Base-by-base conservation (phyloP, 1,284 basidiomycete genomes). In the Boletus coffeatus region DNA sequence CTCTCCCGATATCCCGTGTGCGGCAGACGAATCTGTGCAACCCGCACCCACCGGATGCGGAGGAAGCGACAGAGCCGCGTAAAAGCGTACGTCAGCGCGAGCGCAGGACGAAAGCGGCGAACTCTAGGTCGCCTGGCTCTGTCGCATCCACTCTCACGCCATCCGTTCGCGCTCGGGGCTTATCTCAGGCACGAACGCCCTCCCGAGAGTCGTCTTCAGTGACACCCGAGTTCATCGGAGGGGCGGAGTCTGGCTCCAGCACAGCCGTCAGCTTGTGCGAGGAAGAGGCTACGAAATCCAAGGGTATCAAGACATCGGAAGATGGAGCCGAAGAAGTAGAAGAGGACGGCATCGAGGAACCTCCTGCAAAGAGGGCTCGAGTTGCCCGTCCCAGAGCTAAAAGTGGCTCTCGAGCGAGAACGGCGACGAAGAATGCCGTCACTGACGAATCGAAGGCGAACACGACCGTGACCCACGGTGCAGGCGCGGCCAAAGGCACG, bases 201-300 rank as follows among this genome's bases (percentile, higher is more conserved):
- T 73, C 70, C 36, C 69, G 71, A 1, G 65, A 66, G 46, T 63
- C 71, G 57, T 64, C 71, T 10, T 66, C 70, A 11, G 70, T 62
- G 21, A 64, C 66, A 46, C 65, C 73, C 62, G 73, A 74, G 59
- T 73, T 71, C 37, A 46, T 72, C 56, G 71, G 66, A 14, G 72
- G 65, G 14, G 67, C 58, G 2, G 72, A 73, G 58, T 76, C 72
- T 4, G 72, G 71, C 14, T 75, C 74, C 8, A 73, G 72, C 58
- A 73, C 74, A 2, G 74, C 74, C 14, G 72, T 73, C 14, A 75
- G 72, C 61, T 43, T 75, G 56, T 75, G 66, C 32, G 72, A 67
- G 3, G 74, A 74, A 56, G 72, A 69, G 14, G 71, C 37, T 5
- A 61, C 60, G 43, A 75, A 72, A 39, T 56, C 64, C 60, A 70